Evolutionary conservation across 495 filamentous ascomycete genomes (phyloP).

Genomic region (Penicillium canescens): DNA sequence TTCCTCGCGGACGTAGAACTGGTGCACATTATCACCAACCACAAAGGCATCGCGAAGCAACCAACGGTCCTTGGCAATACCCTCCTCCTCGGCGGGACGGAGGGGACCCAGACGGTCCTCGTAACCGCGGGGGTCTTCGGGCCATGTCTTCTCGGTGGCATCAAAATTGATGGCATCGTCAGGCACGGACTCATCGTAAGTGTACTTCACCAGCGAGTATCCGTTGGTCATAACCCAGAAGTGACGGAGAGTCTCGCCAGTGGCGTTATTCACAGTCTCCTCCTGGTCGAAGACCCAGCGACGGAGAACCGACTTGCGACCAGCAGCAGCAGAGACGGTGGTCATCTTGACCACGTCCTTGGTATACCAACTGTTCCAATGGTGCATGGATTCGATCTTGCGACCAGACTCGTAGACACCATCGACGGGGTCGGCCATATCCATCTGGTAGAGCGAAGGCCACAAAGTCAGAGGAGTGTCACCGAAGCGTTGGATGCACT

Average conservation of each 20-base stretch:
- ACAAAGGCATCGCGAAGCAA: constrained; percentile 42
- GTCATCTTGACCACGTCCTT: constrained; percentile 62
- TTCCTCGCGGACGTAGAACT: constrained; percentile 49
- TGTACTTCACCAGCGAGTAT: constrained; percentile 60
- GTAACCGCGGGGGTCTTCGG: constrained; percentile 49
- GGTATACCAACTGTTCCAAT: constrained; percentile 60
- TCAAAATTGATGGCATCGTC: constrained; percentile 54
- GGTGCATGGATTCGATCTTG: constrained; percentile 60
- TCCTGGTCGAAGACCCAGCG: constrained; percentile 61
- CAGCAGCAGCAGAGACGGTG: constrained; percentile 53
- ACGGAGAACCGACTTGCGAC: constrained; percentile 60
- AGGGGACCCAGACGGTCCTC: constrained; percentile 55
- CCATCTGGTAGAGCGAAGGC: constrained; percentile 63
- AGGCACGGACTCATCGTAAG: constrained; percentile 41
- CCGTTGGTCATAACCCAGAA: constrained; percentile 63
- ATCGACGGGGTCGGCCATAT: constrained; percentile 58
- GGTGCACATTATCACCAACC: constrained; percentile 49
- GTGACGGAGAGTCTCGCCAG: constrained; percentile 40
- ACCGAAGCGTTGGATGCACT: constrained; percentile 60
- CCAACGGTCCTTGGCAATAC: constrained; percentile 48
- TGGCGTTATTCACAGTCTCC: constrained; percentile 39
- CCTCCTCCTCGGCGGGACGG: constrained; percentile 42
- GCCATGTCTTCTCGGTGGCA: constrained; percentile 63
- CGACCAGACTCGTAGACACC: constrained; percentile 65
- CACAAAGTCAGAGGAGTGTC: constrained; percentile 57